Evolutionary conservation across 495 filamentous ascomycete genomes (phyloP).

Genomic region (Hypoxylon fuscum): DNA sequence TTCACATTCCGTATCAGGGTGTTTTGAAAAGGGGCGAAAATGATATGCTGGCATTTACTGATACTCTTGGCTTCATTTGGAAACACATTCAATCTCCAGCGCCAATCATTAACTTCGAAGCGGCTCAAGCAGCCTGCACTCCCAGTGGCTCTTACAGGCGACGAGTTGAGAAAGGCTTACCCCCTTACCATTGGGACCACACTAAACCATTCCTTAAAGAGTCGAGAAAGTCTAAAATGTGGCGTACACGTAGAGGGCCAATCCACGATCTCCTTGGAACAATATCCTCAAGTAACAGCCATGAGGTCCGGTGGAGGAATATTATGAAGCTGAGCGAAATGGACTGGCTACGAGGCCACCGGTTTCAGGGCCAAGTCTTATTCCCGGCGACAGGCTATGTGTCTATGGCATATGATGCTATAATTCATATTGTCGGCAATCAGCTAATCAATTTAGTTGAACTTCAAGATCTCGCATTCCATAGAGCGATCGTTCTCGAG

Average conservation of each 20-base stretch:
- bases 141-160: not conserved
- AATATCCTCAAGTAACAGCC: slow-evolving; percentile 31
- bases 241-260: slow-evolving; percentile 31
- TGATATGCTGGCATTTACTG: slow-evolving; percentile 43
- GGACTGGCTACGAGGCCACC: slow-evolving; percentile 57
- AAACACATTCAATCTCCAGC: not conserved
- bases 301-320: slow-evolving; percentile 54
- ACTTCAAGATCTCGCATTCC: slow-evolving; percentile 25
- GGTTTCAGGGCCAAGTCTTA: slow-evolving; percentile 48
- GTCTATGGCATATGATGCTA: slow-evolving; percentile 57
- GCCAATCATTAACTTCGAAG: not conserved
- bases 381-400: slow-evolving; percentile 65
- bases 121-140: not conserved
- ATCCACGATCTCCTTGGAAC: slow-evolving; percentile 56
- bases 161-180: slow-evolving; percentile 47
- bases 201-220: slow-evolving; percentile 51
- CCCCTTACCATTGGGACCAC: slow-evolving; percentile 60
- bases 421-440: not conserved
- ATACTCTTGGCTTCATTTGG: slow-evolving; percentile 50
- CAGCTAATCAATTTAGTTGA: slow-evolving; percentile 22
- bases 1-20: slow-evolving; percentile 41
- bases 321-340: slow-evolving; percentile 47
- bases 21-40: slow-evolving; percentile 21
- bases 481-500: slow-evolving; percentile 24
- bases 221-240: slow-evolving; percentile 44